A percentile compares a stretch with the other conserved stretches of the same genome.
These are phyloP conservation scores for Stagonosporopsis tanaceti DNA, from an alignment of 2,329 filamentous ascomycete genomes.

Conservation along the genomic window DNA sequence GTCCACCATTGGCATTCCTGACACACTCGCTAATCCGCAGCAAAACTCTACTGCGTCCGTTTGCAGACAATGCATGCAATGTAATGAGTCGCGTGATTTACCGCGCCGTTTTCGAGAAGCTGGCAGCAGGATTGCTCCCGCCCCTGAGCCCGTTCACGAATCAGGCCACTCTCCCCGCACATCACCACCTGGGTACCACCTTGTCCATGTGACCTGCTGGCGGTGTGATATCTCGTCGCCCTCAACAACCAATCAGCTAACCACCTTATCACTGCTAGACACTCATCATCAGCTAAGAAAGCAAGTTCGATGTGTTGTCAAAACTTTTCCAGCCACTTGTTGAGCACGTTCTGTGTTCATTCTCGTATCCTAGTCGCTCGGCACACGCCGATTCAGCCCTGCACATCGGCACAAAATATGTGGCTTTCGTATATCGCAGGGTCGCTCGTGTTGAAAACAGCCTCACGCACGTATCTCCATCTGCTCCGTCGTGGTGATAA, in stretches of 20 bases:
- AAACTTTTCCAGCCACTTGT: constrained; percentile 11
- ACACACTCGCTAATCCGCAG: constrained; percentile 11
- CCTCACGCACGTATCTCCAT: constrained; percentile 20
- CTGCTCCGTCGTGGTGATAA: constrained; percentile 19
- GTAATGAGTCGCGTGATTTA: constrained; percentile 41
- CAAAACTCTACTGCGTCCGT: constrained; percentile 12
- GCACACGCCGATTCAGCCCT: constrained; percentile 14
- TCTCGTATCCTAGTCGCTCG: constrained; percentile 8
- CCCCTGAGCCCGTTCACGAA: constrained; percentile 39
- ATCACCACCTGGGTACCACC: constrained; percentile 22
- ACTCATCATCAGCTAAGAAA: constrained; percentile 4
- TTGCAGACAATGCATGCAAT: constrained; percentile 20
- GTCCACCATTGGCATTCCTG: constrained; percentile 3
- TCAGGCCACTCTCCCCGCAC: constrained; percentile 36
- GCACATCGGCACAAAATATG: constrained; percentile 4
- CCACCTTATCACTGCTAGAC: constrained; percentile 22
- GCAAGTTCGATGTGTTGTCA: constrained; percentile 14
- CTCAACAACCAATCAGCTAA: constrained; percentile 29
- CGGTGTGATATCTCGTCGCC: constrained; percentile 42
- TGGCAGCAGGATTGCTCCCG: constrained; percentile 25
- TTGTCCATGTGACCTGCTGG: constrained; percentile 43
- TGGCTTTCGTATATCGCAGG: constrained; percentile 18
- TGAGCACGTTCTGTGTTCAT: constrained; percentile 11
- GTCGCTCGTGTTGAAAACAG: constrained; percentile 17
- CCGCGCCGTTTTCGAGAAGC: constrained; percentile 40